Conservation (phyloP, 2,329 filamentous ascomycete species). For the Penicillium sp. region DNA sequence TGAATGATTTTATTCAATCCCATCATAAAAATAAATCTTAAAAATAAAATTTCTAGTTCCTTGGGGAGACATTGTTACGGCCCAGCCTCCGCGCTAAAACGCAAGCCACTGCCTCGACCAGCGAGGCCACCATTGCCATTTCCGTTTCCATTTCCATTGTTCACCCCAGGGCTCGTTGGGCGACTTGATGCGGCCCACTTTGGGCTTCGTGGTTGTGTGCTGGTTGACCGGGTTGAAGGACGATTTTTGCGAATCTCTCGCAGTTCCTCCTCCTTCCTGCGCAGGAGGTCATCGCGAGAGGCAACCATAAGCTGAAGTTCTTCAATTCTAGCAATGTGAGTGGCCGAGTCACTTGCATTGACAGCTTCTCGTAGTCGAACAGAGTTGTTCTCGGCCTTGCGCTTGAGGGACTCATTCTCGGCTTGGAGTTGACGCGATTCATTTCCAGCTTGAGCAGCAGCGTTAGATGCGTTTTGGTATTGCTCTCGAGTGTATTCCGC, state of each 20-base stretch:
- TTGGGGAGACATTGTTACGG: neutral
- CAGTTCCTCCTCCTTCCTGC: constrained; percentile 47
- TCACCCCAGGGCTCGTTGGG: constrained; percentile 42
- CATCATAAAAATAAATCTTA: neutral
- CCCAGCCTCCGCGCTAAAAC: constrained; percentile 34
- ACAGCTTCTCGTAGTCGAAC: constrained; percentile 41
- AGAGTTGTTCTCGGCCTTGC: constrained; percentile 39
- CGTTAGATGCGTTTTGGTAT: constrained; percentile 48
- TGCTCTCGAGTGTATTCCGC: constrained; percentile 48
- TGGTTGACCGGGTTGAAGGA: constrained; percentile 44
- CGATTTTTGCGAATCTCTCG: constrained; percentile 46
- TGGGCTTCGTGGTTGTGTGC: constrained; percentile 44
- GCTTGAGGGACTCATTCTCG: constrained; percentile 38
- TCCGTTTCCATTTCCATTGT: constrained; percentile 31
- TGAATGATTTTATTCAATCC: neutral
- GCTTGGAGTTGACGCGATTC: constrained; percentile 40
- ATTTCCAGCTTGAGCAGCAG: constrained; percentile 42
- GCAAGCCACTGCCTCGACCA: constrained; percentile 38
- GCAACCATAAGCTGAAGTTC: constrained; percentile 40
- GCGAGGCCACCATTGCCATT: constrained; percentile 23
- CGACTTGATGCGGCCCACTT: constrained; percentile 40
- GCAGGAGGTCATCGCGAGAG: constrained; percentile 41
- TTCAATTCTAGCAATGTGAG: constrained; percentile 38
- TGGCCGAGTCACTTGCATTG: constrained; percentile 32
- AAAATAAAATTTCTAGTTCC: neutral